These are phyloP conservation scores for Debaryomyces subglobosus DNA, from an alignment of 1,139 yeast species.

Conservation along the genomic window DNA sequence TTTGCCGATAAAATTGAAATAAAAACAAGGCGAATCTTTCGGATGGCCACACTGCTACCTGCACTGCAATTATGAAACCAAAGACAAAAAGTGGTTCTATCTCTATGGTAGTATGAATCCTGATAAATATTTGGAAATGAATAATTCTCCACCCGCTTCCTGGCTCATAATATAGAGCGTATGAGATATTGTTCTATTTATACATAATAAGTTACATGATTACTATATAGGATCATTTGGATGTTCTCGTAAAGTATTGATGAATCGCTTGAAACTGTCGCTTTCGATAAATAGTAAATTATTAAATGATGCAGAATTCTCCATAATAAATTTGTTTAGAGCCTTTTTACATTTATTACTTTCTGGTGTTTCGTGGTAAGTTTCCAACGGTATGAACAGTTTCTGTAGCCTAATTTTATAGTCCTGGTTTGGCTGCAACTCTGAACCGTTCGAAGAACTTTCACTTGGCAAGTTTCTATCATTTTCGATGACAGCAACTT, in stretches of 20 bases:
- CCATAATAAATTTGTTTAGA: conserved; percentile 13
- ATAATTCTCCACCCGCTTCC: too few species aligned
- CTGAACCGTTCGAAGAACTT: neutral
- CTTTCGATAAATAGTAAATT: conserved; percentile 14
- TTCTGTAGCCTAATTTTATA: neutral
- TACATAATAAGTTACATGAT: neutral
- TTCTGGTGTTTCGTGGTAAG: neutral
- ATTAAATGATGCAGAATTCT: conserved; percentile 14
- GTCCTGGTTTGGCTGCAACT: neutral
- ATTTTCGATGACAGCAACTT: conserved; percentile 9
- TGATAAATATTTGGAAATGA: neutral
- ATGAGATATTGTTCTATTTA: neutral
- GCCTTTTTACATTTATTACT: conserved; percentile 12
- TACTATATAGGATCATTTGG: conserved; percentile 14
- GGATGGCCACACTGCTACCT: too few species aligned
- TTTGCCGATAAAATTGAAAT: too few species aligned
- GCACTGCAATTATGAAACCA: too few species aligned
- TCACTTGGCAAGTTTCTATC: neutral
- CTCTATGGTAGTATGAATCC: too few species aligned
- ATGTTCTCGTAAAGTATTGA: conserved; percentile 10
- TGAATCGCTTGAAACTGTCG: conserved; percentile 12
- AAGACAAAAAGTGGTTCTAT: too few species aligned
- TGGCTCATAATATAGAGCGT: neutral
- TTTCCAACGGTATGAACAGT: neutral
- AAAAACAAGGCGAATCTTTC: too few species aligned